Evolutionary conservation across 768 basidiomycete genomes (phyloP).

Genomic region (Serendipita vermifera): DNA sequence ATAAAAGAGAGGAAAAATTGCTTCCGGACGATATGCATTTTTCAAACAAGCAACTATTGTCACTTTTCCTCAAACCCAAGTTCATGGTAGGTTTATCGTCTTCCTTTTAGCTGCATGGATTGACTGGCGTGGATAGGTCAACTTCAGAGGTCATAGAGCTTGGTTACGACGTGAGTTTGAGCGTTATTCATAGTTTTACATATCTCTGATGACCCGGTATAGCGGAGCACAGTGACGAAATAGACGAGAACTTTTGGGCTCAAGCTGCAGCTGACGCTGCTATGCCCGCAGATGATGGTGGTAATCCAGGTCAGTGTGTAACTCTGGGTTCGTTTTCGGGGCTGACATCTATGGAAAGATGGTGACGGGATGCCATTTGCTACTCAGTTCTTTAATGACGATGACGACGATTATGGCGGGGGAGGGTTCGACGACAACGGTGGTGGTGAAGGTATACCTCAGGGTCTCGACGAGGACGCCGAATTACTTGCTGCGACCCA

Average conservation of each 20-base stretch:
- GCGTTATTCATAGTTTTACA: neutral
- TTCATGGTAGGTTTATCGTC: slow-evolving; percentile 53
- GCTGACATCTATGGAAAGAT: slow-evolving; percentile 24
- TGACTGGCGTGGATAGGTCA: slow-evolving; percentile 42
- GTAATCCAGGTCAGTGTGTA: slow-evolving; percentile 45
- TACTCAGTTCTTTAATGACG: slow-evolving; percentile 95
- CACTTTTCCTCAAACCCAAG: slow-evolving; percentile 91
- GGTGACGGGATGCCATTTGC: slow-evolving; percentile 68
- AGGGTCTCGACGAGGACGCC: slow-evolving; percentile 27
- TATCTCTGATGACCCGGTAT: slow-evolving; percentile 31
- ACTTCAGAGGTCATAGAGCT: slow-evolving; percentile 67
- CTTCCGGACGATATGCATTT: slow-evolving; percentile 98
- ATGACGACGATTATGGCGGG: slow-evolving; percentile 53
- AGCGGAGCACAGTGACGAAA: slow-evolving; percentile 65
- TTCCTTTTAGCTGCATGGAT: neutral
- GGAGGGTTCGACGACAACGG: slow-evolving; percentile 49
- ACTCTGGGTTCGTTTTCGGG: neutral
- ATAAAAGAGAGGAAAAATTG: slow-evolving; percentile 60
- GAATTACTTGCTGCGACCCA: slow-evolving; percentile 79
- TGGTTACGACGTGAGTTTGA: slow-evolving; percentile 6
- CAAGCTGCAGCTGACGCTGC: slow-evolving; percentile 75
- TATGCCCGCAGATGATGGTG: slow-evolving; percentile 36
- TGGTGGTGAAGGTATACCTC: slow-evolving; percentile 32
- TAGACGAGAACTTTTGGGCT: slow-evolving; percentile 96
- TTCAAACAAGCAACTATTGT: slow-evolving; percentile 75